These are phyloP conservation scores for Angomonas ambiguus DNA, from an alignment of 208 protist species.

Conservation along the genomic window DNA sequence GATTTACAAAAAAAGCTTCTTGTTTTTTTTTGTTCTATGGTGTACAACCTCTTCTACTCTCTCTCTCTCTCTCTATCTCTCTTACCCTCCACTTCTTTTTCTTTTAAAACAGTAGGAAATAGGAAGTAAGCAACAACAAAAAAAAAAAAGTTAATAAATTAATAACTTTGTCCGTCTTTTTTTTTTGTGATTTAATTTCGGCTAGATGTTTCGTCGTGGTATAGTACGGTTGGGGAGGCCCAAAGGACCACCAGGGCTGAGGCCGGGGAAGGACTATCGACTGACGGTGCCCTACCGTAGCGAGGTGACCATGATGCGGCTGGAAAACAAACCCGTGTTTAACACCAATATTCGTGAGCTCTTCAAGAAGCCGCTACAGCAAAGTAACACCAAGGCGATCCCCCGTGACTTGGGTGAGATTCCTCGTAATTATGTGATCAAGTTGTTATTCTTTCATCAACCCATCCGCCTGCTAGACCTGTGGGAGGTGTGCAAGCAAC, in stretches of 20 bases:
- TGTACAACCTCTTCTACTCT: too few species aligned
- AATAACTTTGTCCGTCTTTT: not conserved
- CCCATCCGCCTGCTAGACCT: conserved; percentile 75
- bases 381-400: conserved; percentile 84
- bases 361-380: conserved; percentile 72
- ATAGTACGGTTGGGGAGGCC: conserved; percentile 40
- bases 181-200: not conserved
- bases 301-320: conserved; percentile 77
- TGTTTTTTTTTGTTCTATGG: not conserved
- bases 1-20: not conserved
- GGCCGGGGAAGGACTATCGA: conserved; percentile 75
- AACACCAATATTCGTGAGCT: conserved; percentile 87
- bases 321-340: conserved; percentile 39
- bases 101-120: too few species aligned
- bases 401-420: conserved; percentile 86
- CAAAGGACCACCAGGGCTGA: conserved; percentile 73
- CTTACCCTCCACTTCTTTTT: not conserved
- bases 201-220: conserved; percentile 53
- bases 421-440: conserved; percentile 81
- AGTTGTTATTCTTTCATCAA: conserved; percentile 86
- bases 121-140: not conserved
- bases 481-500: conserved; percentile 81
- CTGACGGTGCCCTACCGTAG: conserved; percentile 78
- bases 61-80: not conserved
- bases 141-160: not conserved